Evolutionary conservation across 768 basidiomycete species (phyloP), one percentile per base, ranked within the genome.

Genomic region (Kwoniella pini): DNA sequence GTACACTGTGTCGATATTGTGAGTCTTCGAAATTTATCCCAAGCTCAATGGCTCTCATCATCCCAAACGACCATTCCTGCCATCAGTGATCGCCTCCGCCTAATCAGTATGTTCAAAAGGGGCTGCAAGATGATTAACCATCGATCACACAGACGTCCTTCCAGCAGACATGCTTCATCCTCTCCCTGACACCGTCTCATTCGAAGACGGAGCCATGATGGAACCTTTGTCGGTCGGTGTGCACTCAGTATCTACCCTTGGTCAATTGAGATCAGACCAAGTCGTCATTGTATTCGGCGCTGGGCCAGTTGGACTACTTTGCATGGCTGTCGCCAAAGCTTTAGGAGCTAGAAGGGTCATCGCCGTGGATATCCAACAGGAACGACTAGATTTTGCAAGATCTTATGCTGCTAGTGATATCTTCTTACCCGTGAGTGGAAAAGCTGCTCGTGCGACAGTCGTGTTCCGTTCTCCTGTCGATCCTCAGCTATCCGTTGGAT

Each of bases 191-290:
- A 81, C 85, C 74, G 85, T 97, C 44, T 84, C 88, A 13, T 84
- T 94, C 19, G 94, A 97, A 79, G 94, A 97, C 72, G 95, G 94
- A 44, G 93, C 94, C 10, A 88, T 96, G 89, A 91, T 96, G 81
- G 95, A 97, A 77, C 95, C 95, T 4, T 84, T 97, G 40, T 85
- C 94, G 17, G 95, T 97, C 30, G 95, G 85, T 5, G 84, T 96
- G 19, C 94, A 96, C 78, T 88, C 91, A 0, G 89, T 96, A 36
- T 82, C 84, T 49, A 88, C 83, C 63, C 81, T 95, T 22, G 93
- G 87, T 22, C 80, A 83, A 43, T 81, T 94, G 76, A 84, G 83
- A 51, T 81, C 88, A 21, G 64, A 67, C 53, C 51, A 72, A 33
- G 62, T 63, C 30, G 64, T 70, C 64, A 86, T 84, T 17, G 82